Evolutionary conservation across 306 rosid species (phyloP).

Genomic region (Trifolium fragiferum): DNA sequence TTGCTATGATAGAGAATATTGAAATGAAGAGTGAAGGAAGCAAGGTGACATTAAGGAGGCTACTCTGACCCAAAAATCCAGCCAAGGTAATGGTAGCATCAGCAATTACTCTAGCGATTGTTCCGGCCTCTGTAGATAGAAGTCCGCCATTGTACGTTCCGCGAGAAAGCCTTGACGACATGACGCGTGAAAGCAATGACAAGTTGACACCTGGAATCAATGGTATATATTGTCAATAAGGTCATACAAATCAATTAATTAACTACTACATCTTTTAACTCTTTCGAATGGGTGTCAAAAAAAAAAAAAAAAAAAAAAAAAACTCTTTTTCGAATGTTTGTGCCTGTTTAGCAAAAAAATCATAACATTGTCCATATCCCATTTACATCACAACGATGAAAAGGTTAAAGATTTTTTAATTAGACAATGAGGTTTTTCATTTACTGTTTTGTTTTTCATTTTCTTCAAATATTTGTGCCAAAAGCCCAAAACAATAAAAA

Average conservation of each 20-base stretch:
- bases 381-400: neutral
- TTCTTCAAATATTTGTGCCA: too few species aligned
- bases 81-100: conserved; percentile 89
- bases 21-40: conserved; percentile 86
- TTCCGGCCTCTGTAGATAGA: conserved; percentile 95
- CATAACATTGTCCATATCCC: neutral
- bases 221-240: neutral
- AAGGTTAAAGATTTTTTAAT: neutral
- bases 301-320: too few species aligned
- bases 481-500: too few species aligned
- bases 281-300: too few species aligned
- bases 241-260: too few species aligned
- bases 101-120: conserved; percentile 90
- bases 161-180: conserved; percentile 97
- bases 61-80: conserved; percentile 73
- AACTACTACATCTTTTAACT: too few species aligned
- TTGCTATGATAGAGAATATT: conserved; percentile 78
- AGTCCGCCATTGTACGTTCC: conserved; percentile 95
- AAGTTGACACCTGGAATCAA: conserved; percentile 80
- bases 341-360: too few species aligned
- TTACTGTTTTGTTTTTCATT: too few species aligned
- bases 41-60: conserved; percentile 79
- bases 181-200: conserved; percentile 92
- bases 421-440: too few species aligned
- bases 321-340: too few species aligned